Conservation (phyloP, 768 basidiomycete genomes). For the Sarcodon aspratus region DNA sequence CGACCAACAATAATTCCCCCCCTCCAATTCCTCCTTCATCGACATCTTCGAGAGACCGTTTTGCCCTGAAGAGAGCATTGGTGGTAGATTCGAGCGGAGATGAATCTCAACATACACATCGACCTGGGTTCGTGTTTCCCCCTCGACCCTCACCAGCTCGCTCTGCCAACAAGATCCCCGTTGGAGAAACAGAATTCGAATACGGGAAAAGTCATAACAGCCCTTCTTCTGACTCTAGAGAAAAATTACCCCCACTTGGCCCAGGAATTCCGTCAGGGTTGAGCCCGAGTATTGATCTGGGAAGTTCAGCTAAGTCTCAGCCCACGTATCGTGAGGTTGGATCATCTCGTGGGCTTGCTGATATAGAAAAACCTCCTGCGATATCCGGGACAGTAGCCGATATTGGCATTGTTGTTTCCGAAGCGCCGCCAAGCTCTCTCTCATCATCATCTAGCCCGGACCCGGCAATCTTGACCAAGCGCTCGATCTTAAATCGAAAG, state of each 20-base stretch:
- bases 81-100: constrained; percentile 23
- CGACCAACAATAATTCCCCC: constrained; percentile 16
- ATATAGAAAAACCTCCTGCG: constrained; percentile 27
- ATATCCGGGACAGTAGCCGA: constrained; percentile 3
- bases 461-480: constrained; percentile 7
- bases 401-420: constrained; percentile 4
- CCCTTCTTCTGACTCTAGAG: constrained; percentile 3
- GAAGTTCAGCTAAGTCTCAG: background rate
- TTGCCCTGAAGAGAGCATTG: constrained; percentile 19
- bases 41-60: constrained; percentile 24
- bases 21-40: constrained; percentile 5
- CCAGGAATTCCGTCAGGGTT: constrained; percentile 12
- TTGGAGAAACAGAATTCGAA: too few relatives aligned
- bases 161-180: too few relatives aligned
- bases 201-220: constrained; percentile 13
- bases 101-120: constrained; percentile 31
- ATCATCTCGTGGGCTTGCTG: constrained; percentile 20
- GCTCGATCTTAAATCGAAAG: constrained; percentile 25
- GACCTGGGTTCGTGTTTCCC: constrained; percentile 44
- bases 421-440: constrained; percentile 1
- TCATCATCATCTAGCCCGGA: constrained; percentile 13
- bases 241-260: constrained; percentile 13
- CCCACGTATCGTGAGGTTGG: constrained; percentile 18
- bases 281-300: background rate
- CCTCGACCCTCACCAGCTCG: constrained; percentile 13